A percentile compares a stretch with the other conserved stretches of the same genome.
Conservation (phyloP, 1,284 basidiomycete species). For the Ustilago crameri region DNA sequence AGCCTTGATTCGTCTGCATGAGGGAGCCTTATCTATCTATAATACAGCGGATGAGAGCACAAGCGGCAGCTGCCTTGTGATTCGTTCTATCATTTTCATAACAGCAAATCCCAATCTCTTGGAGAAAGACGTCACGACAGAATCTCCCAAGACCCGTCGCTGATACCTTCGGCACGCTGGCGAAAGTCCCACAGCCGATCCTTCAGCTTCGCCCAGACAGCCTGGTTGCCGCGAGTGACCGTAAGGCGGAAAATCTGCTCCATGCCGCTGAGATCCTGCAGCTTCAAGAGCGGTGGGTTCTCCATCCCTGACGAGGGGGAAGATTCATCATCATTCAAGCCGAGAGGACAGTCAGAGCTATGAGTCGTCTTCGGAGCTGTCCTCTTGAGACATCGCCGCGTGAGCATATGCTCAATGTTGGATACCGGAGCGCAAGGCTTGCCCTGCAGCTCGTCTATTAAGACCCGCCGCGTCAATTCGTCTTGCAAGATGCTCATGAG, state of each 20-base stretch:
- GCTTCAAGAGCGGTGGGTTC: no score
- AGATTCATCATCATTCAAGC: background rate
- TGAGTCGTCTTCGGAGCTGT: background rate
- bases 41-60: no score
- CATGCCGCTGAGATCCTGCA: slow-evolving; percentile 4
- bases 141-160: slow-evolving; percentile 47
- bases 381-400: slow-evolving; percentile 20
- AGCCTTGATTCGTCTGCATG: no score
- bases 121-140: slow-evolving; percentile 12
- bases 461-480: slow-evolving; percentile 12
- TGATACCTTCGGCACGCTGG: slow-evolving; percentile 46
- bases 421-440: slow-evolving; percentile 22
- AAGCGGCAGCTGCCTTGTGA: no score
- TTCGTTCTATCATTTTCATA: no score
- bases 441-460: slow-evolving; percentile 42
- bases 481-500: slow-evolving; percentile 27
- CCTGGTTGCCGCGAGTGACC: slow-evolving; percentile 53
- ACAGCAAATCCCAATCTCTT: no score
- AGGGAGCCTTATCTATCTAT: no score
- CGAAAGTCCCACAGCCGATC: slow-evolving; percentile 60
- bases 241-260: slow-evolving; percentile 31
- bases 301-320: background rate
- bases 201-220: slow-evolving; percentile 59
- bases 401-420: slow-evolving; percentile 16
- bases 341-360: background rate